Percentiles rank a stretch among this genome's conserved stretches.
Conservation (phyloP, 2,329 filamentous ascomycete species). For the Corniculantispora saksenae region DNA sequence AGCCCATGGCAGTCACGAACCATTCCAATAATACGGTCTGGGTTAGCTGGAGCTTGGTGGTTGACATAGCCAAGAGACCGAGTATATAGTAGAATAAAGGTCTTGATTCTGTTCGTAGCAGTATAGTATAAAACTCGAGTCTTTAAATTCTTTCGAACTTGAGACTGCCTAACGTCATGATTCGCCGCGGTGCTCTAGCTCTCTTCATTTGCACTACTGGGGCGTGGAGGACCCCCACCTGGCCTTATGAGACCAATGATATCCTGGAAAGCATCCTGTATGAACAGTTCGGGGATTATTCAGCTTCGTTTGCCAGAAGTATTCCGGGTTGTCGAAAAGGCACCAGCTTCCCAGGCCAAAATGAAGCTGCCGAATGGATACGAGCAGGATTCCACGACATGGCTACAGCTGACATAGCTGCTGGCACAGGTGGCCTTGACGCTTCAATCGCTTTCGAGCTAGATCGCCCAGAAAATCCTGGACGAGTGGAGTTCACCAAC, state of each 20-base stretch:
- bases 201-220: no score
- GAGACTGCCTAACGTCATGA: no score
- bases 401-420: constrained; percentile 24
- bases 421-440: constrained; percentile 28
- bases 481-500: constrained; percentile 26
- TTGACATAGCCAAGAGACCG: no score
- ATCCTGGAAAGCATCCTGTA: neutral
- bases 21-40: no score
- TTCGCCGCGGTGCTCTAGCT: no score
- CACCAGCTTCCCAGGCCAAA: constrained; percentile 39
- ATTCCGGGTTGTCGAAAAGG: neutral
- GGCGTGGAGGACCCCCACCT: neutral
- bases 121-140: no score
- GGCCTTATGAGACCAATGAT: neutral
- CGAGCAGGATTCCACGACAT: constrained; percentile 30
- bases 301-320: neutral
- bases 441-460: constrained; percentile 30
- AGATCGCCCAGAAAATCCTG: constrained; percentile 27
- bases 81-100: no score
- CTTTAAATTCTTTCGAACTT: no score
- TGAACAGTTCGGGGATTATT: neutral
- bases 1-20: no score
- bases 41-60: no score
- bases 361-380: constrained; percentile 29
- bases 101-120: no score